Percentiles rank a stretch among this genome's conserved stretches.
These are phyloP conservation scores for Millerozyma acaciae DNA, from an alignment of 805 yeast species.

Conservation along the genomic window DNA sequence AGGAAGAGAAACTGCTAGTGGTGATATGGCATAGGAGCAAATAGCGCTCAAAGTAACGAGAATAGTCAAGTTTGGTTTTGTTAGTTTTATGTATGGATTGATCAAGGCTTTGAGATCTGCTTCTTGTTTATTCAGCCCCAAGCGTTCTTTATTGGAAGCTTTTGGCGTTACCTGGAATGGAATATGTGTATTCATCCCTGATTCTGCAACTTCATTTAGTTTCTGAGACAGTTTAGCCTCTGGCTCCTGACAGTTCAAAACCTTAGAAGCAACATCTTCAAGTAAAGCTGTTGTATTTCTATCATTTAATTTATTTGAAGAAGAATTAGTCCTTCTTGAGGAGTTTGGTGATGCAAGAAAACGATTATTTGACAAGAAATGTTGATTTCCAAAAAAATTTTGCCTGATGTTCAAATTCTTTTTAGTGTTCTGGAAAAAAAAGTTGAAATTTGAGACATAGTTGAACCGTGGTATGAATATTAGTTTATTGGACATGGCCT, in stretches of 20 bases:
- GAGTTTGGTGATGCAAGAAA: constrained; percentile 8
- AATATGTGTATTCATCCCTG: constrained; percentile 23
- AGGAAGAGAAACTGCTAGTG: constrained; percentile 68
- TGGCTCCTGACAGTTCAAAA: constrained; percentile 43
- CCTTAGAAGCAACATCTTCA: constrained; percentile 40
- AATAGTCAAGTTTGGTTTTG: constrained; percentile 86
- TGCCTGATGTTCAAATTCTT: constrained; percentile 25
- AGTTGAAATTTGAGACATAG: constrained; percentile 27
- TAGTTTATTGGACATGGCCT: constrained; percentile 6
- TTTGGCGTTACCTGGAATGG: constrained; percentile 60
- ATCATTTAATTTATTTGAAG: constrained; percentile 1
- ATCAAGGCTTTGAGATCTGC: constrained; percentile 16
- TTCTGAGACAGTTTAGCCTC: constrained; percentile 22
- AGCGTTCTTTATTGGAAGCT: constrained; percentile 5
- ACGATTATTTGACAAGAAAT: constrained; percentile 11
- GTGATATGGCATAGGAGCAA: constrained; percentile 90
- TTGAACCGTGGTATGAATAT: constrained; percentile 18
- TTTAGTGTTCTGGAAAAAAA: constrained; percentile 34
- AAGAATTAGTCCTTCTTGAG: constrained; percentile 1
- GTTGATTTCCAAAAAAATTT: constrained; percentile 33
- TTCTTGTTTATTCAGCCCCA: background rate
- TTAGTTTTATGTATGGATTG: constrained; percentile 69
- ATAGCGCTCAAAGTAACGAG: constrained; percentile 88
- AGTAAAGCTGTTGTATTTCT: constrained; percentile 14
- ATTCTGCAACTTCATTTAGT: constrained; percentile 21